These are phyloP conservation scores for Reutealis trisperma DNA, from an alignment of 345 rosid species.

Conservation along the genomic window DNA sequence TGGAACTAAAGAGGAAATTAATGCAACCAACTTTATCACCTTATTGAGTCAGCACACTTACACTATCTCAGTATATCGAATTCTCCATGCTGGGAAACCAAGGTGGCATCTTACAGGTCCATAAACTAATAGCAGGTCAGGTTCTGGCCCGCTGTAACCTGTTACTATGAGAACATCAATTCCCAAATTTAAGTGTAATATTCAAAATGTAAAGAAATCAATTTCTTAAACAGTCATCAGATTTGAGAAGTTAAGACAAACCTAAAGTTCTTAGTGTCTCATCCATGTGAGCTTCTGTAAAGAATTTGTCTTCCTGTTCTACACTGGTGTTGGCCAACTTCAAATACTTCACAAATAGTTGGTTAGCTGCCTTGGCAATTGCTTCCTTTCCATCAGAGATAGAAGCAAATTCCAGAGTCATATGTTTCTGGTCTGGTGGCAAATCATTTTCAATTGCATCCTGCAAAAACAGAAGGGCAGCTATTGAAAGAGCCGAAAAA, in stretches of 20 bases:
- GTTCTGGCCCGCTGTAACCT: slow-evolving; percentile 73
- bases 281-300: slow-evolving; percentile 65
- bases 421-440: slow-evolving; percentile 26
- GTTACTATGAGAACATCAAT: slow-evolving; percentile 23
- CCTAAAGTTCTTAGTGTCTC: slow-evolving; percentile 74
- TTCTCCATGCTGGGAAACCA: slow-evolving; percentile 96
- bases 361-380: slow-evolving; percentile 78
- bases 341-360: slow-evolving; percentile 54
- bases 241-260: slow-evolving; percentile 40
- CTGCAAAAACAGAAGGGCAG: slow-evolving; percentile 31
- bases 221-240: neutral
- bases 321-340: slow-evolving; percentile 36
- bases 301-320: slow-evolving; percentile 46
- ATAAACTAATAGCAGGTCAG: slow-evolving; percentile 79
- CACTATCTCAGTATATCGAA: slow-evolving; percentile 87
- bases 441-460: slow-evolving; percentile 42
- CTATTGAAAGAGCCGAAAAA: neutral
- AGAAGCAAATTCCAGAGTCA: slow-evolving; percentile 70
- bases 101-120: slow-evolving; percentile 86
- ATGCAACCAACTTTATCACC: slow-evolving; percentile 2
- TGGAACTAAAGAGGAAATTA: neutral
- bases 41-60: slow-evolving; percentile 35
- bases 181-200: slow-evolving; percentile 4
- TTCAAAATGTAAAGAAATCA: slow-evolving; percentile 9
- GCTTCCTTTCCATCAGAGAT: slow-evolving; percentile 82